These are phyloP conservation scores for Garcia nutans DNA, from an alignment of 345 rosid genomes.

Conservation along the genomic window DNA sequence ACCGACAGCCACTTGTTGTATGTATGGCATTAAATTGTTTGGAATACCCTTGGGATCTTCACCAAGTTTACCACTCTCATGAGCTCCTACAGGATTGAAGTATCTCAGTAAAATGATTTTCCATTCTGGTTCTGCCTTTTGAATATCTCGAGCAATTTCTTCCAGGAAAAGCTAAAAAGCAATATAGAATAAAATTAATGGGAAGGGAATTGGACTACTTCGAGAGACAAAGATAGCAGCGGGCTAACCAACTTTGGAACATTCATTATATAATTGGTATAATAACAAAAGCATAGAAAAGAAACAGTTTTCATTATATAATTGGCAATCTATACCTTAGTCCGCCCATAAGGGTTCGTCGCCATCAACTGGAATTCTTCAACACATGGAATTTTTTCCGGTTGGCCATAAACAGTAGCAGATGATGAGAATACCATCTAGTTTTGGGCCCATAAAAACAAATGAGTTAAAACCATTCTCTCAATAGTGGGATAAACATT, in stretches of 20 bases:
- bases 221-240: background rate
- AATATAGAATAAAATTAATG: conserved; percentile 1
- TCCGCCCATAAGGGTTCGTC: conserved; percentile 94
- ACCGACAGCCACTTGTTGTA: conserved; percentile 96
- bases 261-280: background rate
- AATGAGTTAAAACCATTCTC: background rate
- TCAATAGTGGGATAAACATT: conserved; percentile 4
- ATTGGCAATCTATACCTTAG: conserved; percentile 53
- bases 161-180: conserved; percentile 72
- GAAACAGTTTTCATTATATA: background rate
- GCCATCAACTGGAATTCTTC: conserved; percentile 72
- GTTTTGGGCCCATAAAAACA: background rate
- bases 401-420: conserved; percentile 95
- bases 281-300: background rate
- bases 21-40: conserved; percentile 91
- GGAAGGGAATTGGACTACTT: conserved; percentile 3
- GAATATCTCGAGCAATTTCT: conserved; percentile 88
- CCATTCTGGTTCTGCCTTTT: conserved; percentile 86
- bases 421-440: conserved; percentile 98
- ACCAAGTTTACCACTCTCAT: conserved; percentile 88
- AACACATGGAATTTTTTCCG: conserved; percentile 74
- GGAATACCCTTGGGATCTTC: conserved; percentile 98
- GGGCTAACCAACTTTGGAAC: background rate
- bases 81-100: conserved; percentile 95
- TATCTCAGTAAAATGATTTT: conserved; percentile 79